phyloP scores from a whole-genome alignment of 1,284 basidiomycete genomes.

The Cryptococcus hybrid region DNA sequence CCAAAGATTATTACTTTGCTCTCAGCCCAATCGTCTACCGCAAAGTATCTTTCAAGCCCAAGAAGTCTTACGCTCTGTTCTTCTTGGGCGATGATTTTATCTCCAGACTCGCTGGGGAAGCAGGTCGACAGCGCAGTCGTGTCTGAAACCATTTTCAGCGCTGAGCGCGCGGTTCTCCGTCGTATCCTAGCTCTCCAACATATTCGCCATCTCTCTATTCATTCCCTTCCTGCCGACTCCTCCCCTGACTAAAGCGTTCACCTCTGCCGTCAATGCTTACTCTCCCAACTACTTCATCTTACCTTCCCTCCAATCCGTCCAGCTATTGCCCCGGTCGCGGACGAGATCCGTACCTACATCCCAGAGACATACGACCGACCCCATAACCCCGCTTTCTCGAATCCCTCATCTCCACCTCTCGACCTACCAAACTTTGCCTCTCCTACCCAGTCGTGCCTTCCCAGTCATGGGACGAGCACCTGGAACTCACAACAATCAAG shows the following conservation, averaged over 20 bases:
- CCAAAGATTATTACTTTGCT: conserved; percentile 19
- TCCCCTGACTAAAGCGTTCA: conserved; percentile 6
- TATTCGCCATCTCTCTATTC: conserved; percentile 13
- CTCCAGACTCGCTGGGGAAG: not conserved
- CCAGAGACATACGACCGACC: conserved; percentile 17
- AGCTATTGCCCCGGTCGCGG: conserved; percentile 17
- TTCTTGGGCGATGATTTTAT: not conserved
- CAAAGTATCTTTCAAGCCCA: conserved; percentile 9
- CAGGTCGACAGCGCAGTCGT: conserved; percentile 1
- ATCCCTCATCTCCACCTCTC: conserved; percentile 8
- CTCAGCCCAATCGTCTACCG: conserved; percentile 21
- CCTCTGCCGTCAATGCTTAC: not conserved
- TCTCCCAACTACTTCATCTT: conserved; percentile 8
- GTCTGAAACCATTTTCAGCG: conserved; percentile 1
- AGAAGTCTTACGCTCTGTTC: conserved; percentile 8
- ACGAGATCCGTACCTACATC: conserved; percentile 26
- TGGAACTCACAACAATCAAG: conserved; percentile 16
- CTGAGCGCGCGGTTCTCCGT: not conserved
- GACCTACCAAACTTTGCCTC: conserved; percentile 20
- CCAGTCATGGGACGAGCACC: conserved; percentile 25
- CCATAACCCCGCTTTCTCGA: conserved; percentile 23
- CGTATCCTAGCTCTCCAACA: conserved; percentile 9
- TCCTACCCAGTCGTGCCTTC: conserved; percentile 22
- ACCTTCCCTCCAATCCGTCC: conserved; percentile 17
- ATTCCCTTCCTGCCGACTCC: conserved; percentile 4